Conservation (phyloP, 305 asterid genomes). For the Caryopteris hybrid region DNA sequence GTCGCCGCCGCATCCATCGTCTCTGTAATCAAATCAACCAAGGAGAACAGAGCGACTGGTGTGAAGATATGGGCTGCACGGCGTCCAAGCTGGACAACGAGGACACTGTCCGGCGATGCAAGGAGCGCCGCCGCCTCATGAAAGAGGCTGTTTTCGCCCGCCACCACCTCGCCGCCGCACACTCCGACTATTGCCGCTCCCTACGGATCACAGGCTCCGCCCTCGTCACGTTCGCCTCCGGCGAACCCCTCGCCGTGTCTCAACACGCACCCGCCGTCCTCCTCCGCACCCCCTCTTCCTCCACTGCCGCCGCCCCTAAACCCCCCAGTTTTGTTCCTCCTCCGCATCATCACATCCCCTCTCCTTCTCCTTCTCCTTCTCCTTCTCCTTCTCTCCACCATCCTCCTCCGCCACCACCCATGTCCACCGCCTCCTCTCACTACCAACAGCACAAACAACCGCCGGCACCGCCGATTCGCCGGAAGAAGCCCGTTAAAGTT, state of each 20-base stretch:
- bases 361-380: conserved; percentile 31
- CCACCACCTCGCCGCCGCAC: conserved; percentile 92
- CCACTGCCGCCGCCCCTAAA: conserved; percentile 22
- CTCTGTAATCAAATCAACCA: too few relatives aligned
- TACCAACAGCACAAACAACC: conserved; percentile 22
- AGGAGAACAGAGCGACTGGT: background rate
- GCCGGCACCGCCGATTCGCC: conserved; percentile 36
- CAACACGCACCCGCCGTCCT: conserved; percentile 77
- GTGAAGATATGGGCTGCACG: conserved; percentile 69
- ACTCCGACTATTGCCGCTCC: conserved; percentile 90
- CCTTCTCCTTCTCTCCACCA: conserved; percentile 19
- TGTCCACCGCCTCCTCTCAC: conserved; percentile 35
- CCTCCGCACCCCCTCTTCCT: conserved; percentile 49
- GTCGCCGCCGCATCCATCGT: too few relatives aligned
- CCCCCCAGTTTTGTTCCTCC: conserved; percentile 29
- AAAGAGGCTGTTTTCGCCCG: conserved; percentile 77
- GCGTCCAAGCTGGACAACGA: conserved; percentile 90
- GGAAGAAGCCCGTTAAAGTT: conserved; percentile 44
- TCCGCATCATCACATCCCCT: conserved; percentile 21
- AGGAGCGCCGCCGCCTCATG: conserved; percentile 93
- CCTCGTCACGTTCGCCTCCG: conserved; percentile 71
- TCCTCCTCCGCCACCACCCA: conserved; percentile 41
- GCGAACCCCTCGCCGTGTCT: conserved; percentile 77
- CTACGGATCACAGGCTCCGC: conserved; percentile 82
- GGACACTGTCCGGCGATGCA: conserved; percentile 92